Base-by-base conservation (phyloP, 768 basidiomycete species). In the Amanita pseudoporphyria region DNA sequence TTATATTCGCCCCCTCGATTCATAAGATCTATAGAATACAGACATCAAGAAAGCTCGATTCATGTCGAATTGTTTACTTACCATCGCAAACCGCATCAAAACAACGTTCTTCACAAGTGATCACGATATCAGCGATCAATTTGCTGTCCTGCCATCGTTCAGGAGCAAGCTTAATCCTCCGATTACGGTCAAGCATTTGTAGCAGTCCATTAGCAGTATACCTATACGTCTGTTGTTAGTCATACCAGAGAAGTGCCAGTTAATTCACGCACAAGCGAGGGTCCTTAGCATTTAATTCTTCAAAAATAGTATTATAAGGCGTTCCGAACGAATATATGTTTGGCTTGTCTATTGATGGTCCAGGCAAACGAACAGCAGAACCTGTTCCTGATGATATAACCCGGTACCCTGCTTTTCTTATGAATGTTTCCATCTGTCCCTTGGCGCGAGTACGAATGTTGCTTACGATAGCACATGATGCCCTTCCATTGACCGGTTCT, bases 401-500 rank as follows among this genome's bases (percentile, higher is more conserved):
- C 31, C 81, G 81, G 62, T 84, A 87, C 2, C 92, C 88, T 45
- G 90, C 93, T 69, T 93, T 88, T 44, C 94, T 96, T 47, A 47
- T 43, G 48, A 51, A 54, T 47, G 41, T 51, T 57, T 45, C 54
- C 54, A 35, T 39, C 31, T 49, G 41, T 42, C 28, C n/a, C 21
- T 19, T 21, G 36, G 45, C 6, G 21, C 33, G 38, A 7, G 13
- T 45, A 28, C 35, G 9, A 32, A 43, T 41, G 38, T 51, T 7
- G 77, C 91, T 70, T 56, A 96, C 92, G 84, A 69, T 46, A 98
- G 66, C 12, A 94, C 90, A 60, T 80, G 77, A 60, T 99, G 96
- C 0, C 91, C 96, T 68, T 98, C 96, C 96, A 99, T 99, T 1
- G 93, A 95, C 42, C 94, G 84, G 62, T 96, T 96, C 93, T 96